Conservation (phyloP, 2,329 filamentous ascomycete species). For the Diplodia corticola region DNA sequence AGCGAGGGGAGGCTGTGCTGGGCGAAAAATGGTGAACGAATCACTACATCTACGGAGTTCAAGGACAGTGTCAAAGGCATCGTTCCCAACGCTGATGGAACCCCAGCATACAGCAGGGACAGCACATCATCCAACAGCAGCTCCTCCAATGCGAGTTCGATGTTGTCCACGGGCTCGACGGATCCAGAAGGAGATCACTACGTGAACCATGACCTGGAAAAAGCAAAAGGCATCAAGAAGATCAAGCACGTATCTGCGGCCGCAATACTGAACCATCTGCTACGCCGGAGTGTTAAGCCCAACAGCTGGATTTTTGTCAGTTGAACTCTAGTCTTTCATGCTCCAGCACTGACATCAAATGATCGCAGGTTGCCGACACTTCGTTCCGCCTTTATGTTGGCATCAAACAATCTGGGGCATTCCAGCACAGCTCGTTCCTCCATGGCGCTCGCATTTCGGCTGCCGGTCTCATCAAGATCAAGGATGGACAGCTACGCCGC, state of each 20-base stretch:
- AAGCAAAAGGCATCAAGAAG: conserved; percentile 61
- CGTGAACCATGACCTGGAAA: conserved; percentile 62
- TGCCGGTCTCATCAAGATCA: conserved; percentile 82
- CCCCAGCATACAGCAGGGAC: conserved; percentile 42
- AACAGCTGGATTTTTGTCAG: conserved; percentile 89
- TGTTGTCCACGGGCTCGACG: conserved; percentile 43
- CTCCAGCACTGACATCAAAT: background rate
- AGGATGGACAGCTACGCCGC: conserved; percentile 72
- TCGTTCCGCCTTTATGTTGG: conserved; percentile 83
- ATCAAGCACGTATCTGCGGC: conserved; percentile 68
- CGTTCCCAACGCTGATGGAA: conserved; percentile 45
- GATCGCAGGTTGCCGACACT: conserved; percentile 67
- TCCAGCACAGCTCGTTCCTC: conserved; percentile 88
- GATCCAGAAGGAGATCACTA: conserved; percentile 66
- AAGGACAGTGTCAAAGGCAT: conserved; percentile 75
- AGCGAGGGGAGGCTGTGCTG: conserved; percentile 74
- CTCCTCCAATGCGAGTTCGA: conserved; percentile 35
- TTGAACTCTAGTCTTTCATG: conserved; percentile 7
- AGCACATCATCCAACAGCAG: conserved; percentile 25
- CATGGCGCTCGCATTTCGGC: conserved; percentile 79
- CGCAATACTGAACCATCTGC: conserved; percentile 74
- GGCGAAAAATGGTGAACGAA: conserved; percentile 76
- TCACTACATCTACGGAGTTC: conserved; percentile 74
- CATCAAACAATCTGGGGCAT: conserved; percentile 84
- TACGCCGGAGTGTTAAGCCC: conserved; percentile 76